Conservation (phyloP, 2,329 filamentous ascomycete genomes). For the Scedosporium dehoogii region DNA sequence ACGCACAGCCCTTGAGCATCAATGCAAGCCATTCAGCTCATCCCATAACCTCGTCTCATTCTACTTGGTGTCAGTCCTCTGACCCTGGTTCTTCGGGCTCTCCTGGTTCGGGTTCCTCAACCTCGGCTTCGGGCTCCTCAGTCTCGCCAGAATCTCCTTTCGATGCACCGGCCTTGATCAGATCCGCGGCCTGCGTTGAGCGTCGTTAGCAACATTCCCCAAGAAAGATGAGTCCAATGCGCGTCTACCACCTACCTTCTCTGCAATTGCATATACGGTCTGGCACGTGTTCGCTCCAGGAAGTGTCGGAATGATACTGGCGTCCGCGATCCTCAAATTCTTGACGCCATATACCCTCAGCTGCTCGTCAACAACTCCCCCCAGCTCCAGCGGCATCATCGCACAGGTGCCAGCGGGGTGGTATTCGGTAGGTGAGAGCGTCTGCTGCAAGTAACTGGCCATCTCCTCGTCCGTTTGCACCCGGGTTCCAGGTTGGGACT, state of each 20-base stretch:
- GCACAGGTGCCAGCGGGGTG: conserved; percentile 40
- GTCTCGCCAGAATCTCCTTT: not conserved
- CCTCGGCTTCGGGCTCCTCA: not conserved
- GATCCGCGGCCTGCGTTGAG: conserved; percentile 18
- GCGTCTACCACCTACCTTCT: conserved; percentile 20
- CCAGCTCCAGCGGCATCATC: conserved; percentile 34
- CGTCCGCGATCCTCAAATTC: conserved; percentile 35
- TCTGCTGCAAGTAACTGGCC: conserved; percentile 11
- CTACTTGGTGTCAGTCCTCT: no score
- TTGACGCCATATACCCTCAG: conserved; percentile 32
- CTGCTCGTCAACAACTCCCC: conserved; percentile 33
- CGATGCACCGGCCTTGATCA: conserved; percentile 17
- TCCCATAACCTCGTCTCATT: no score
- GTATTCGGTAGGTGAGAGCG: conserved; percentile 21
- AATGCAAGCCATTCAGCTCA: no score
- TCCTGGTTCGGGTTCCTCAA: not conserved
- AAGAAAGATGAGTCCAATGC: not conserved
- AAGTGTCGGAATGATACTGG: conserved; percentile 33
- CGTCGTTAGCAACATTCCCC: not conserved
- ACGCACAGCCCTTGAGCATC: no score
- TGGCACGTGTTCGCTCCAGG: conserved; percentile 24
- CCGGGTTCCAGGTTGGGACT: conserved; percentile 20
- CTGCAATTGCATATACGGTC: conserved; percentile 20
- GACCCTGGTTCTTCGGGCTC: not conserved
- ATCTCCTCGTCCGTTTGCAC: conserved; percentile 23